Percentiles rank a stretch among this genome's conserved stretches.
Evolutionary conservation across 169 alveolate species (phyloP).

Genomic region (Cystoisospora suis): DNA sequence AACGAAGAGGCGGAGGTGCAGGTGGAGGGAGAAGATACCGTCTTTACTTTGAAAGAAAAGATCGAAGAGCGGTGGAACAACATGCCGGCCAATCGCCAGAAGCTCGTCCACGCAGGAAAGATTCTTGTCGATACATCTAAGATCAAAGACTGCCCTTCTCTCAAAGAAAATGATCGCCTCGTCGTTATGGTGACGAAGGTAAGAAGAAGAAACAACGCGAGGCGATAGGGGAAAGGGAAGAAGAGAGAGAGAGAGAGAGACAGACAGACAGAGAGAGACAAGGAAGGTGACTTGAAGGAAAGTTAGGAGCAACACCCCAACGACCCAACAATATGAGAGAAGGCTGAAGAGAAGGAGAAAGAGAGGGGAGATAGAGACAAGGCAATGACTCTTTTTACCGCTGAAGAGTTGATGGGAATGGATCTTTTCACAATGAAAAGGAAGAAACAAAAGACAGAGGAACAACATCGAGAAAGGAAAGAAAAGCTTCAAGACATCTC

Average conservation of each 20-base stretch:
- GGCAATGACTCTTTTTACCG: too few species aligned
- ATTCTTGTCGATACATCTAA: conserved; percentile 73
- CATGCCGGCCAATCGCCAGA: conserved; percentile 76
- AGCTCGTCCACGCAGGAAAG: conserved; percentile 81
- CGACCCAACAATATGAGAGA: too few species aligned
- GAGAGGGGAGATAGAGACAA: too few species aligned
- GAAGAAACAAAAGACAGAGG: too few species aligned
- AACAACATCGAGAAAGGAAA: too few species aligned
- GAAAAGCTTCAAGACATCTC: too few species aligned
- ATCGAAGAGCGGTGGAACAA: conserved; percentile 72
- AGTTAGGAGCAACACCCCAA: too few species aligned
- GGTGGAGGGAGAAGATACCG: conserved; percentile 74
- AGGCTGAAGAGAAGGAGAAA: too few species aligned
- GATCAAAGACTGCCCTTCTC: conserved; percentile 66
- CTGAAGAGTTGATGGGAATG: too few species aligned
- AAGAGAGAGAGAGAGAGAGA: neutral
- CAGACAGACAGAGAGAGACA: neutral
- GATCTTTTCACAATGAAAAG: too few species aligned
- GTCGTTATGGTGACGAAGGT: conserved; percentile 74
- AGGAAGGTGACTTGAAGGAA: too few species aligned
- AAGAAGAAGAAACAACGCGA: neutral
- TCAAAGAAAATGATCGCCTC: conserved; percentile 80
- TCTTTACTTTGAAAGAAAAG: conserved; percentile 74
- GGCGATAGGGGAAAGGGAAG: neutral
- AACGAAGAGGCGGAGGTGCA: conserved; percentile 80